These are phyloP conservation scores for Xylaria grammica DNA, from an alignment of 495 filamentous ascomycete genomes.

Conservation along the genomic window DNA sequence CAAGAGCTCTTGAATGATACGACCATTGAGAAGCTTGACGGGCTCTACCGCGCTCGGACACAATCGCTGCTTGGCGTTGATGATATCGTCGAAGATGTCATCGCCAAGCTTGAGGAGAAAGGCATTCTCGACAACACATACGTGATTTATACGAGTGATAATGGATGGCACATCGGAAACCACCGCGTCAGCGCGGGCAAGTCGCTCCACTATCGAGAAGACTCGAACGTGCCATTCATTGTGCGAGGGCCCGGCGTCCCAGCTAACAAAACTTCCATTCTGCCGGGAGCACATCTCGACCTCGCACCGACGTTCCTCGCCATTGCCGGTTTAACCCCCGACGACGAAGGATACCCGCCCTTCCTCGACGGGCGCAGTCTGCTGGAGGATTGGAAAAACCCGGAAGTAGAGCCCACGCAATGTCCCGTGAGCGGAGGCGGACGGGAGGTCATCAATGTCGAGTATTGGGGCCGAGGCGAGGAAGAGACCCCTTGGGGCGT, in stretches of 20 bases:
- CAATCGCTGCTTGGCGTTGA: slow-evolving; percentile 61
- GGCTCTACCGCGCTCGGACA: slow-evolving; percentile 58
- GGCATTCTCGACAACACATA: slow-evolving; percentile 58
- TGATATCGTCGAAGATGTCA: slow-evolving; percentile 59
- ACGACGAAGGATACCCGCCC: slow-evolving; percentile 1
- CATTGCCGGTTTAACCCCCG: slow-evolving; percentile 10
- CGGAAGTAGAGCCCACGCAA: slow-evolving; percentile 12
- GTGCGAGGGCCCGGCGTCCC: slow-evolving; percentile 57
- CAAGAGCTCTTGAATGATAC: slow-evolving; percentile 56
- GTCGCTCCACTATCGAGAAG: slow-evolving; percentile 60
- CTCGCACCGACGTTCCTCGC: slow-evolving; percentile 28
- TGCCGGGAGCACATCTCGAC: slow-evolving; percentile 25
- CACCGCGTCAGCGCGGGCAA: slow-evolving; percentile 65
- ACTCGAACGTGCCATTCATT: slow-evolving; percentile 63
- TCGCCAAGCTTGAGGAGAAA: slow-evolving; percentile 52
- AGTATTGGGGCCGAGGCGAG: slow-evolving; percentile 24
- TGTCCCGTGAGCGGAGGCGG: slow-evolving; percentile 28
- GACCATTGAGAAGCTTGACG: slow-evolving; percentile 28
- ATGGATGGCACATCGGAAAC: slow-evolving; percentile 67
- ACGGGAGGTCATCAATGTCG: slow-evolving; percentile 25
- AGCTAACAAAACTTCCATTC: slow-evolving; percentile 17
- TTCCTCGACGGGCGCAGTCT: slow-evolving; percentile 32
- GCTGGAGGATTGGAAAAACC: slow-evolving; percentile 24
- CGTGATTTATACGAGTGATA: slow-evolving; percentile 65
- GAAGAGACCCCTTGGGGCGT: slow-evolving; percentile 42